Evolutionary conservation across 2,329 filamentous ascomycete species (phyloP), one percentile per base, ranked within the genome.

Genomic region (Epichloe hybrida): DNA sequence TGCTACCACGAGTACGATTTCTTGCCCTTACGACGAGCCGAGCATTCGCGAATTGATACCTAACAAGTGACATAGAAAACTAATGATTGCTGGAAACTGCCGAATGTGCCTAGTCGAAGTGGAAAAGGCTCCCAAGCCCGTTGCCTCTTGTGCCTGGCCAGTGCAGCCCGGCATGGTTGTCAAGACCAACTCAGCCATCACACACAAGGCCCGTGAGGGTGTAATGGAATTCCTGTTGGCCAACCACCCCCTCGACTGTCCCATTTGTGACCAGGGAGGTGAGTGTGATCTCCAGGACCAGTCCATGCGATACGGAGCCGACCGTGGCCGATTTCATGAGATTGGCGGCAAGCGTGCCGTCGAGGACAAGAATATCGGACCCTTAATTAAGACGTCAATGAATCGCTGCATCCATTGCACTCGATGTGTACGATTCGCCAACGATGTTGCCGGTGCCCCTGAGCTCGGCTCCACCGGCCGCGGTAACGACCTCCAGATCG

Each of bases 371-470:
- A 97, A 98, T 70, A 96, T 98, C 63, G 93, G 93, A 37, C 93
- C 93, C 50, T 71, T 98, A 59, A 87, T 98, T 73, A 98, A 98
- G 81, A 98, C 93, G 3, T 98, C 93, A 47, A 98, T 98, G 93
- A 98, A 98, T 78, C 81, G 93, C 67, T 98, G 93, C 71, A 98
- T 98, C 64, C 93, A 98, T 76, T 98, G 93, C 77, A 98, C 93
- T 56, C 83, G 93, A 64, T 98, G 93, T 72, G 82, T 98, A 61
- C 89, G 93, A 65, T 98, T 98, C 71, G 87, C 93, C 66, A 98
- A 97, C 71, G 93, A 98, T 64, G 78, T 98, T 63, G 93, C 93
- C 55, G 93, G 93, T 62, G 93, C 93, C 54, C 89, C 93, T 37
- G 93, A 98, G 70, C 79, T 98, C 62, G 93, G 93, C 59, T 95